Evolutionary conservation across 2,329 filamentous ascomycete genomes (phyloP), one percentile per base, ranked within the genome.

Genomic region (Cladosporium sp.): DNA sequence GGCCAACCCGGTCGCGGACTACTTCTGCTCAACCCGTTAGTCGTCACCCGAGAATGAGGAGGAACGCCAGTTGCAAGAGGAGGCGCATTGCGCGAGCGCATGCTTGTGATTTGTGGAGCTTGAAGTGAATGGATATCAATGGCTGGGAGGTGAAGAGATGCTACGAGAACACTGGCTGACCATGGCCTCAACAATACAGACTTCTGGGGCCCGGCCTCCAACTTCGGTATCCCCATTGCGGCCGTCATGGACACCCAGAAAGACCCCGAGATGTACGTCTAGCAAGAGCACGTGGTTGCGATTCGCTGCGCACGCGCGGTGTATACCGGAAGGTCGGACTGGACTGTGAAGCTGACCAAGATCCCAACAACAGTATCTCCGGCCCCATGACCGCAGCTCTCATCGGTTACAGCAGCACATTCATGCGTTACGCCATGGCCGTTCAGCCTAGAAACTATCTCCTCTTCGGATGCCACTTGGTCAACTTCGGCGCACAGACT

Each of bases 351-450:
- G 49, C 65, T 66, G 59, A 66, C 59, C 28, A 49, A 57, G 58
- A 32, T 21, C 57, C 47, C 28, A 41, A 59, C 28, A 55, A 74
- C 71, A 89, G 87, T 73, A 89, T 89, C 77, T 89, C 87, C 69
- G 87, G 87, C 69, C 80, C 80, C 70, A 89, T 89, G 86, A 90
- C 87, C 65, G 80, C 78, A 72, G 85, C 87, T 55, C 82, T 90
- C 32, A 80, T 82, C 70, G 75, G 86, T 76, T 90, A 90, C 82
- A 85, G 84, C 28, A 85, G 77, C 57, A 86, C 85, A 66, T 90
- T 90, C 80, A 88, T 88, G 86, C 87, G 87, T 76, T 90, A 89
- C 80, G 80, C 87, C 66, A 76, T 90, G 68, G 87, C 87, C 68
- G 86, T 90, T 65, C 80, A 81, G 18, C 87, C 87, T 49, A 82